These are phyloP conservation scores for Epichloe sylvatica DNA, from an alignment of 2,329 filamentous ascomycete species.

Conservation along the genomic window DNA sequence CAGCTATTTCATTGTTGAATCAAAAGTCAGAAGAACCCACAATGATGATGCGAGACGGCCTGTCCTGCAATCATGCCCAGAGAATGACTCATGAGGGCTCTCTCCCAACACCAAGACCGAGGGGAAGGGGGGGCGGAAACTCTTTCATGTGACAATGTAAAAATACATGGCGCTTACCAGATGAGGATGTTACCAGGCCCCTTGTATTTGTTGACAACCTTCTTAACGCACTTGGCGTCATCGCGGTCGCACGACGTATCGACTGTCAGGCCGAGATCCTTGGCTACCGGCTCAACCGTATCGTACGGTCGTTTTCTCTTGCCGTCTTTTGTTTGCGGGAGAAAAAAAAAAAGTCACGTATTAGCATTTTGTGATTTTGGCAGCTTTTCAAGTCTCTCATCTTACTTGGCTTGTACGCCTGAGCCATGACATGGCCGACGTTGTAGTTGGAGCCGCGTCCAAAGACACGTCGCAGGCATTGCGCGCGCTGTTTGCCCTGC, in stretches of 20 bases:
- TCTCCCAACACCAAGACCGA: too few species aligned
- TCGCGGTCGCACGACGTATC: slow-evolving; percentile 43
- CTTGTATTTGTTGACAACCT: slow-evolving; percentile 32
- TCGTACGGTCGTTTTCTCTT: slow-evolving; percentile 37
- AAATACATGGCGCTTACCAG: slow-evolving; percentile 22
- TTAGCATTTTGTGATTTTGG: background rate
- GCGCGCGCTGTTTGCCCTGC: slow-evolving; percentile 39
- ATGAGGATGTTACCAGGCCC: slow-evolving; percentile 44
- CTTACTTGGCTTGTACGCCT: slow-evolving; percentile 34
- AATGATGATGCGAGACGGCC: background rate
- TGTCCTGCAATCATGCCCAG: too few species aligned
- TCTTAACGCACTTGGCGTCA: slow-evolving; percentile 38
- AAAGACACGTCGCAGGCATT: slow-evolving; percentile 46
- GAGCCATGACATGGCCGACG: slow-evolving; percentile 45
- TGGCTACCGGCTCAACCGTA: slow-evolving; percentile 42
- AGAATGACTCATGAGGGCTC: too few species aligned
- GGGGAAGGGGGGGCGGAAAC: too few species aligned
- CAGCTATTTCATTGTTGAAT: slow-evolving; percentile 25
- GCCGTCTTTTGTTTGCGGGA: slow-evolving; percentile 25
- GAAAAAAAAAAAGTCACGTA: background rate
- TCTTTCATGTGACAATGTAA: background rate
- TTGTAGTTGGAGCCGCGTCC: slow-evolving; percentile 35
- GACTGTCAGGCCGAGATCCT: slow-evolving; percentile 39
- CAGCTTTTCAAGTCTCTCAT: too few species aligned
- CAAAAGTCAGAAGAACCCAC: background rate